A percentile compares a stretch with the other conserved stretches of the same genome.
Conservation (phyloP, 768 basidiomycete genomes). For the Macrolepiota albuminosa region DNA sequence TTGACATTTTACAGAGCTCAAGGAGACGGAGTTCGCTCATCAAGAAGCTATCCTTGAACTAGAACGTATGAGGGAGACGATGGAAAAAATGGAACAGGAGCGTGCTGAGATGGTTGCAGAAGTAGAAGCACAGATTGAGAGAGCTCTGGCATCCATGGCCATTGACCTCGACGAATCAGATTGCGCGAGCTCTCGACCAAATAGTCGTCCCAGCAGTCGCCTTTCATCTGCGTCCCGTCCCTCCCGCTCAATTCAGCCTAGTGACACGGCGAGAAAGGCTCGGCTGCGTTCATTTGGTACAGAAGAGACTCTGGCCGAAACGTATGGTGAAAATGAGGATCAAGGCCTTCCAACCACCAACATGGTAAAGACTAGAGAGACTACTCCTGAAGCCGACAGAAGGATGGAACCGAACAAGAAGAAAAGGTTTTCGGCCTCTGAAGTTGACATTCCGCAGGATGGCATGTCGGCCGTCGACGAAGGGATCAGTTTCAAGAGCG, state of each 20-base stretch:
- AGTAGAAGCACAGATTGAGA: constrained; percentile 87
- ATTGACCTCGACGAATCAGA: constrained; percentile 78
- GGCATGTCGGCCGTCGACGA: constrained; percentile 86
- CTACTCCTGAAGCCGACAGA: constrained; percentile 55
- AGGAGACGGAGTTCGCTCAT: constrained; percentile 79
- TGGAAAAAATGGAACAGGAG: constrained; percentile 86
- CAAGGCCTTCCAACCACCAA: constrained; percentile 28
- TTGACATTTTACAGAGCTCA: constrained; percentile 50
- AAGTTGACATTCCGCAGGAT: constrained; percentile 60
- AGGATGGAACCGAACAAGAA: constrained; percentile 45
- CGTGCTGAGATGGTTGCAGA: constrained; percentile 90
- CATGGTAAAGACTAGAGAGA: constrained; percentile 34
- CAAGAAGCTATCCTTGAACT: constrained; percentile 77
- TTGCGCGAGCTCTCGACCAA: constrained; percentile 64
- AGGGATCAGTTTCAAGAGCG: constrained; percentile 78
- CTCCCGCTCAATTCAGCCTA: constrained; percentile 53
- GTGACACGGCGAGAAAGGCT: constrained; percentile 50
- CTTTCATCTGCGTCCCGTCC: constrained; percentile 50
- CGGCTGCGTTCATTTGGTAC: constrained; percentile 69
- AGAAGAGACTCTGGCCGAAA: constrained; percentile 76
- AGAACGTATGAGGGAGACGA: constrained; percentile 74
- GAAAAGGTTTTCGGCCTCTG: constrained; percentile 78
- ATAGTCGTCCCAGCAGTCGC: constrained; percentile 66
- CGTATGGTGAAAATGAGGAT: constrained; percentile 44
- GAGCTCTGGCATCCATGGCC: constrained; percentile 80